Base-by-base conservation (phyloP, 108 stramenopile species). In the Ochromonas danica region DNA sequence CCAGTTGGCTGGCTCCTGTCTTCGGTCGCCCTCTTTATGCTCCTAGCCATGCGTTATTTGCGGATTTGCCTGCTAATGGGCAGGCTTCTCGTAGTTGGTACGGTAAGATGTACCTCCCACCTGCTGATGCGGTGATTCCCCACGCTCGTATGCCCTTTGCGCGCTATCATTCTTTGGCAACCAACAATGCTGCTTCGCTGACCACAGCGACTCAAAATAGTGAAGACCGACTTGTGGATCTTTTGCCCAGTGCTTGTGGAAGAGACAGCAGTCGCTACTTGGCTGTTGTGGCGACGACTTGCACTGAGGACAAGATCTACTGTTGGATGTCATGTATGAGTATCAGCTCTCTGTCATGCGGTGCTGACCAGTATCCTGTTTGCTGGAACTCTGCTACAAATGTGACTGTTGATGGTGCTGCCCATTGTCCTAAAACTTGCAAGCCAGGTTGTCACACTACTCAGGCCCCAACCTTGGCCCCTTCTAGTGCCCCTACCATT, bases 41-140 rank as follows among this genome's bases (percentile, higher is more conserved):
- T 57, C 51, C 51, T 57, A 57, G 51, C 51, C 51, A 57, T 57
- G 51, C 51, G 51, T 57, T 57, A 57, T 57, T 57, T 57, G 51
- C 51, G 51, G 51, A 57, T 57, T 57, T 57, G 51, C 51, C 51
- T 57, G 51, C 51, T 57, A 57, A 57, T 57, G 51, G 51, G 51
- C 51, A 57, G 51, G 51, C 51, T 57, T 57, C 51, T 57, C 51
- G 51, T 57, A 57, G 51, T 57, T 57, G 51, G 51, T 57, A 57
- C 51, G 51, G 51, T 57, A 57, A 57, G 51, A 57, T 57, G 51
- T 57, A 57, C 51, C 51, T 57, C 51, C 51, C 51, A 57, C 51
- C 51, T 57, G 51, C 51, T 57, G 51, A 57, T 57, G 51, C 51
- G 51, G 51, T 57, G 51, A 57, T 57, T 57, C 51, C 51, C 51